phyloP scores from a whole-genome alignment of 108 stramenopile genomes.

The Nitzschia sp. region DNA sequence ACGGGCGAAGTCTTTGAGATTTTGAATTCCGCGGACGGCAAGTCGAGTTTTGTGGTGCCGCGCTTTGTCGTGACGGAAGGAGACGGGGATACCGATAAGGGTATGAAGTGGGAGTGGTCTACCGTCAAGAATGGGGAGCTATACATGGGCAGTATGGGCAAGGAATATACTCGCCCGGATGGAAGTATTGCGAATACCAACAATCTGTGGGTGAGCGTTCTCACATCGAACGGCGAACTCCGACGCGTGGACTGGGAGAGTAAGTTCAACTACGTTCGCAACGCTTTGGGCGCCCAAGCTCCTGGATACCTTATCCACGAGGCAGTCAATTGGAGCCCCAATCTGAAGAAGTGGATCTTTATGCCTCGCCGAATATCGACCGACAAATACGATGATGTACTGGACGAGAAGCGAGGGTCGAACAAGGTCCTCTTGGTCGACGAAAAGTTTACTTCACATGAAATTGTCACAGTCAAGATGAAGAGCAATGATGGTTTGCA shows the following conservation, averaged over 20 bases:
- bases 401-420: conserved; percentile 86
- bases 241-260: conserved; percentile 78
- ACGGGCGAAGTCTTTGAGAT: conserved; percentile 97
- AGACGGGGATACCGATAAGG: conserved; percentile 92
- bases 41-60: conserved; percentile 79
- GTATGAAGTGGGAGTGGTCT: conserved; percentile 95
- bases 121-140: conserved; percentile 91
- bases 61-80: conserved; percentile 92
- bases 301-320: conserved; percentile 95
- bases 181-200: conserved; percentile 86
- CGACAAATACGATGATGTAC: conserved; percentile 83
- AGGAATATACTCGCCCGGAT: conserved; percentile 86
- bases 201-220: conserved; percentile 89
- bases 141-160: conserved; percentile 91
- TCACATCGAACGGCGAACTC: conserved; percentile 72
- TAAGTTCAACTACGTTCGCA: conserved; percentile 82
- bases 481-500: conserved; percentile 68
- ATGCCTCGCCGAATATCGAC: conserved; percentile 87
- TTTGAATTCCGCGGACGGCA: conserved; percentile 58
- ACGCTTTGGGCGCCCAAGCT: conserved; percentile 62
- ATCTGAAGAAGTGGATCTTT: conserved; percentile 91
- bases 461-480: conserved; percentile 73
- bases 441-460: conserved; percentile 64
- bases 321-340: conserved; percentile 85
- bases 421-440: conserved; percentile 87